These are phyloP conservation scores for Wallacemonas sp. DNA, from an alignment of 208 protist genomes.

Conservation along the genomic window DNA sequence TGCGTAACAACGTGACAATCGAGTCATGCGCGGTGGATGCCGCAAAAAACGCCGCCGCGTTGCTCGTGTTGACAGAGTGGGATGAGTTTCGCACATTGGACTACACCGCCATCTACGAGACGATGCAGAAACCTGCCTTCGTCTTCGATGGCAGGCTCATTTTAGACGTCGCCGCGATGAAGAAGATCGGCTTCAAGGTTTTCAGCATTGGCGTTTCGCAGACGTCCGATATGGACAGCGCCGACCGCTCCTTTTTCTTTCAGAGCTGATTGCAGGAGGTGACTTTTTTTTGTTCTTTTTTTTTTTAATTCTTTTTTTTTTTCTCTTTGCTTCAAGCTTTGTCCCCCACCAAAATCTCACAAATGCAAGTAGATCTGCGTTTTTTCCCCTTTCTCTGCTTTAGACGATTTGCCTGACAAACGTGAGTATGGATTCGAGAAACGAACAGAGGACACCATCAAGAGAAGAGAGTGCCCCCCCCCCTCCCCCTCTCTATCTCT, in stretches of 20 bases:
- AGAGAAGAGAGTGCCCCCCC: no score
- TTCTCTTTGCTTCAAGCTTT: background rate
- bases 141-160: slow-evolving; percentile 96
- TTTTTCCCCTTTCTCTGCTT: no score
- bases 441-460: no score
- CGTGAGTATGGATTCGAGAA: no score
- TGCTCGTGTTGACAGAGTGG: slow-evolving; percentile 98
- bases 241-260: slow-evolving; percentile 6
- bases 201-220: slow-evolving; percentile 71
- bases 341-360: no score
- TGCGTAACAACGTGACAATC: slow-evolving; percentile 31
- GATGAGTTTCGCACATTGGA: slow-evolving; percentile 94
- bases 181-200: slow-evolving; percentile 90
- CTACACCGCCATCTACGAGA: slow-evolving; percentile 82
- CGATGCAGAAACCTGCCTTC: slow-evolving; percentile 95
- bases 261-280: background rate
- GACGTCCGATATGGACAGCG: slow-evolving; percentile 2
- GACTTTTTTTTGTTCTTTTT: background rate
- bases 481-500: no score
- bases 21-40: slow-evolving; percentile 69
- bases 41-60: slow-evolving; percentile 74
- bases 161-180: slow-evolving; percentile 64
- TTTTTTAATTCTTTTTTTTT: slow-evolving; percentile 21
- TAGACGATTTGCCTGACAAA: no score
- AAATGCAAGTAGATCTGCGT: no score